A percentile compares a stretch with the other conserved stretches of the same genome.
These are phyloP conservation scores for Metschnikowia lochheadii DNA, from an alignment of 805 yeast species.

Conservation along the genomic window DNA sequence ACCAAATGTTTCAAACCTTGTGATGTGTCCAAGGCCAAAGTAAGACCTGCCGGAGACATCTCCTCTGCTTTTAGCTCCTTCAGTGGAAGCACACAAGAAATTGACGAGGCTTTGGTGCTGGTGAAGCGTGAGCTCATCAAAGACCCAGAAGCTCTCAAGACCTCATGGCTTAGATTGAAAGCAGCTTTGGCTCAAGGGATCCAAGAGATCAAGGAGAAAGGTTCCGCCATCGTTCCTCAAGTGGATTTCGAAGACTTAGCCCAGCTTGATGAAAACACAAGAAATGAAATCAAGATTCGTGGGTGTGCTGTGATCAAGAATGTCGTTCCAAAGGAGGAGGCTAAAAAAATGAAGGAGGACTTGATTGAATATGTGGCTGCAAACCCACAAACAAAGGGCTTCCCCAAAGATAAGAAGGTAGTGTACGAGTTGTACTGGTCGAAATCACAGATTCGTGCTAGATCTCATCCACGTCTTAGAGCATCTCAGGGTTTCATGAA, in stretches of 20 bases:
- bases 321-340: conserved; percentile 3
- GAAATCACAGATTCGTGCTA: conserved; percentile 33
- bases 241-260: neutral
- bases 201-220: conserved; percentile 6
- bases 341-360: conserved; percentile 5
- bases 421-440: conserved; percentile 37
- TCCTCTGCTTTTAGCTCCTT: conserved; percentile 10
- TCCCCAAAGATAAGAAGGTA: conserved; percentile 9
- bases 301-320: conserved; percentile 7
- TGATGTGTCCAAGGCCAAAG: conserved; percentile 8
- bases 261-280: neutral
- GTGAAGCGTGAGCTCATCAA: conserved; percentile 6
- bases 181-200: conserved; percentile 4
- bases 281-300: conserved; percentile 3
- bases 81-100: neutral
- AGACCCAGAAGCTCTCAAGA: conserved; percentile 6
- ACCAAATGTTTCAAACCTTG: neutral
- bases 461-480: conserved; percentile 34
- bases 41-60: conserved; percentile 10
- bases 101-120: conserved; percentile 4
- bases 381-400: conserved; percentile 11
- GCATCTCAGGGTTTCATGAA: conserved; percentile 24
- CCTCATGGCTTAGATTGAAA: conserved; percentile 7
- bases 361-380: conserved; percentile 3
- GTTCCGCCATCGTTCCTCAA: conserved; percentile 6